A percentile compares a stretch with the other conserved stretches of the same genome.
Conservation (phyloP, 2,329 filamentous ascomycete species). For the Neophaeococcomyces mojaviensis region DNA sequence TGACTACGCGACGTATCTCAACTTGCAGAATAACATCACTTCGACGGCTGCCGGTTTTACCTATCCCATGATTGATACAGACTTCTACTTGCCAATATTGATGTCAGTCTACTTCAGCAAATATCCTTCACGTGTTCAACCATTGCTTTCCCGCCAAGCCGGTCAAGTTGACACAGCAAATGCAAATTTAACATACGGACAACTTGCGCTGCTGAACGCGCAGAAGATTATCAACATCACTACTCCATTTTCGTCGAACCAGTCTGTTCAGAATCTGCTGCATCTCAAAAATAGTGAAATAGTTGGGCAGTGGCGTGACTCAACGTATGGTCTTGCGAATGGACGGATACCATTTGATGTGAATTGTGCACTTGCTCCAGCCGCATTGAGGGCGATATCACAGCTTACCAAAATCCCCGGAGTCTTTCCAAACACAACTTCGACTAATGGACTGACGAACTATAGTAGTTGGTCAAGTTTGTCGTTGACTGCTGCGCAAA, state of each 20-base stretch:
- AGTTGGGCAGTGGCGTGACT: conserved; percentile 59
- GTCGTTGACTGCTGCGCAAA: conserved; percentile 33
- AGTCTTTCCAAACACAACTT: conserved; percentile 41
- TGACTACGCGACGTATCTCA: conserved; percentile 57
- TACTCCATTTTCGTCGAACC: conserved; percentile 46
- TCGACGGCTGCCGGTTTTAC: conserved; percentile 49
- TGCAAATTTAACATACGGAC: conserved; percentile 44
- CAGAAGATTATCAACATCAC: conserved; percentile 53
- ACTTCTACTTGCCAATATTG: conserved; percentile 53
- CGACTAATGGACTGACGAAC: conserved; percentile 36
- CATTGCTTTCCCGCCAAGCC: conserved; percentile 31
- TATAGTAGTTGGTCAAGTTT: conserved; percentile 12
- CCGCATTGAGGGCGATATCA: conserved; percentile 52
- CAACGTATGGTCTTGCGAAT: conserved; percentile 52
- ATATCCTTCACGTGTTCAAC: conserved; percentile 33
- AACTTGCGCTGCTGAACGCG: conserved; percentile 46
- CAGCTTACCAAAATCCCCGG: conserved; percentile 40
- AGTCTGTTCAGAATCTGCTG: conserved; percentile 49
- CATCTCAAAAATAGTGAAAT: conserved; percentile 47
- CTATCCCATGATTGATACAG: conserved; percentile 58
- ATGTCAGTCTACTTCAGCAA: conserved; percentile 53
- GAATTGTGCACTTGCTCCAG: conserved; percentile 56
- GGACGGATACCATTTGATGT: conserved; percentile 59
- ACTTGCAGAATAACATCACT: conserved; percentile 45
- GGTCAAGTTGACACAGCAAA: conserved; percentile 47